Evolutionary conservation across 2,329 filamentous ascomycete species (phyloP).

Genomic region (Penicillium sp.): DNA sequence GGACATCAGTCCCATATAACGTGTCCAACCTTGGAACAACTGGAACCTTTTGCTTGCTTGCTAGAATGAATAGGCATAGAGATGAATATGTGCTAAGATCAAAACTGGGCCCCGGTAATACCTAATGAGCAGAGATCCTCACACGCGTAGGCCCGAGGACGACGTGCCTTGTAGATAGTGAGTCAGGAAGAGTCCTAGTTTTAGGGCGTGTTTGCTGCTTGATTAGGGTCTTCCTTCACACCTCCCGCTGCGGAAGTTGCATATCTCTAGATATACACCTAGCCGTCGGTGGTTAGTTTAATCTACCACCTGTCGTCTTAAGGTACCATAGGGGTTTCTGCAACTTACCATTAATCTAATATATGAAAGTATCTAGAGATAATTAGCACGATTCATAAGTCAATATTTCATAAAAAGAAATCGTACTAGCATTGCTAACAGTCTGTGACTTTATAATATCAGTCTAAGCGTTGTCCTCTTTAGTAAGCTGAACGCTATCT

Average conservation of each 20-base stretch:
- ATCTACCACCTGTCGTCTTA: background rate
- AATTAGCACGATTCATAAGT: background rate
- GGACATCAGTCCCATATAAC: background rate
- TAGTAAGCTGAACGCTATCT: background rate
- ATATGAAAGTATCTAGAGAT: slow-evolving; percentile 3
- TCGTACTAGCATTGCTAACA: background rate
- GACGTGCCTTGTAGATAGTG: background rate
- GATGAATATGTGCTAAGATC: background rate
- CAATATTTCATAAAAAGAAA: background rate
- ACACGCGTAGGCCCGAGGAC: background rate
- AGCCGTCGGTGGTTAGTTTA: slow-evolving; percentile 1
- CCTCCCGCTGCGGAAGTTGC: slow-evolving; percentile 2
- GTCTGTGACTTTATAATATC: background rate
- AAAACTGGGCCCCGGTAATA: background rate
- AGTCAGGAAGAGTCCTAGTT: background rate
- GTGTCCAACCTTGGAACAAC: background rate
- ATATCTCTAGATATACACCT: background rate
- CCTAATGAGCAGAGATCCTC: background rate
- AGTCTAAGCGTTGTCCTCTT: background rate
- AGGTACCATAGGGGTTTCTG: background rate
- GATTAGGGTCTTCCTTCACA: background rate
- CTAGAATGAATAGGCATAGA: background rate
- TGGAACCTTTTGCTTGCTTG: background rate
- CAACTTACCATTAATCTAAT: slow-evolving; percentile 2
- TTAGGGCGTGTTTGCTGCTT: background rate